These are phyloP conservation scores for Lithocarpus polystachyus DNA, from an alignment of 306 rosid species.

Conservation along the genomic window DNA sequence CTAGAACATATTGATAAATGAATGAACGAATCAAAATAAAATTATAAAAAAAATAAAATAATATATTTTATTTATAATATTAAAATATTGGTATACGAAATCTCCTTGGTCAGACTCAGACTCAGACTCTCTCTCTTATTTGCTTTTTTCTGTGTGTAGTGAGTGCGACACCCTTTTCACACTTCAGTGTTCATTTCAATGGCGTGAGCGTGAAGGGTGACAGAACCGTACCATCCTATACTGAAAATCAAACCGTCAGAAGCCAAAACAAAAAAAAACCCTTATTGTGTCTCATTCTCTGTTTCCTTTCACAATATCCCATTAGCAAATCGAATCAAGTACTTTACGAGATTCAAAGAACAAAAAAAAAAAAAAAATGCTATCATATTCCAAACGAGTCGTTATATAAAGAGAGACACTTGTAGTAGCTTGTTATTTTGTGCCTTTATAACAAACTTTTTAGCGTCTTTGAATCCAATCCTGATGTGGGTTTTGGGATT, in stretches of 20 bases:
- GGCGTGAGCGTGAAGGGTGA: constrained; percentile 34
- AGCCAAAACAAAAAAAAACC: not conserved
- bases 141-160: constrained; percentile 19
- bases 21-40: not conserved
- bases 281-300: not conserved
- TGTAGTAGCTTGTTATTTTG: not conserved
- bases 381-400: not conserved
- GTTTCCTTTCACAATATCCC: constrained; percentile 17
- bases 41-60: not conserved
- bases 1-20: not conserved
- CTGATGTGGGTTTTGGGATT: constrained; percentile 22
- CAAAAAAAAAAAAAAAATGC: not conserved
- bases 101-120: constrained; percentile 7
- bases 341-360: constrained; percentile 16
- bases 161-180: constrained; percentile 17
- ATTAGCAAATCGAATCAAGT: constrained; percentile 4
- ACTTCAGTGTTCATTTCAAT: constrained; percentile 28
- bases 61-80: not conserved
- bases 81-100: not conserved
- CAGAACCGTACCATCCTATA: constrained; percentile 25
- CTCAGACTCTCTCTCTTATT: not conserved
- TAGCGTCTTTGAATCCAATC: not conserved
- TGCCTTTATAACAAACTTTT: not conserved
- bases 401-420: not conserved
- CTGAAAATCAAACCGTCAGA: not conserved